Conservation (phyloP, 2,329 filamentous ascomycete genomes). For the Huntiella omanensis region DNA sequence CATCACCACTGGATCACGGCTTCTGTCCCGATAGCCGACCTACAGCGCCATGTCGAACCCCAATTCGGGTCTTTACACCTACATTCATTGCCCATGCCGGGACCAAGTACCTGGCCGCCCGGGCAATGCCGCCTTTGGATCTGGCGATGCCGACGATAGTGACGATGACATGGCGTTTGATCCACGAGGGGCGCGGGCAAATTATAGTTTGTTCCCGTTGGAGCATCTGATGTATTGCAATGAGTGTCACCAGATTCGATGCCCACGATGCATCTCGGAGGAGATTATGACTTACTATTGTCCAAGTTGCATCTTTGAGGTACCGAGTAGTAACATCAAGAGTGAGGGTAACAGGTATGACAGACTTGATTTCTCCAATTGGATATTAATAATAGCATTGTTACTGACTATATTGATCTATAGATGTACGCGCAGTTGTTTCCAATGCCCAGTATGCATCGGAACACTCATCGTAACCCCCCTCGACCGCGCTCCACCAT, state of each 20-base stretch:
- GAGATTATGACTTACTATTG: slow-evolving; percentile 94
- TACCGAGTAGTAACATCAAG: slow-evolving; percentile 79
- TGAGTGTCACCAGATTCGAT: slow-evolving; percentile 91
- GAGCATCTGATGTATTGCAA: slow-evolving; percentile 93
- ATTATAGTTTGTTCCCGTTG: slow-evolving; percentile 81
- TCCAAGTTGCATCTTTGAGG: slow-evolving; percentile 87
- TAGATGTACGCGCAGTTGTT: slow-evolving; percentile 86
- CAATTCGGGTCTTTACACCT: slow-evolving; percentile 33
- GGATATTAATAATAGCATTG: neutral
- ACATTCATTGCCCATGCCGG: slow-evolving; percentile 48
- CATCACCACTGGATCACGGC: neutral
- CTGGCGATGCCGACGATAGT: slow-evolving; percentile 26
- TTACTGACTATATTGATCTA: neutral
- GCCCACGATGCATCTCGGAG: slow-evolving; percentile 75
- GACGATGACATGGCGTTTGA: slow-evolving; percentile 71
- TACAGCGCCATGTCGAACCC: no score
- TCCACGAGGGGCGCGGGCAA: slow-evolving; percentile 64
- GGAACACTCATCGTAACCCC: slow-evolving; percentile 52
- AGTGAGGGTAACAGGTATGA: slow-evolving; percentile 77
- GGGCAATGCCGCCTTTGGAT: no score
- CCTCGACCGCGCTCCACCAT: slow-evolving; percentile 34
- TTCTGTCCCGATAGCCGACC: no score
- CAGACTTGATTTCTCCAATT: slow-evolving; percentile 10
- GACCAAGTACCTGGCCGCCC: slow-evolving; percentile 16
- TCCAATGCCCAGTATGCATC: slow-evolving; percentile 80